Percentiles rank a stretch among this genome's conserved stretches.
phyloP scores from a whole-genome alignment of 192 early-diverging fungal species.

The Coemansia sp. region DNA sequence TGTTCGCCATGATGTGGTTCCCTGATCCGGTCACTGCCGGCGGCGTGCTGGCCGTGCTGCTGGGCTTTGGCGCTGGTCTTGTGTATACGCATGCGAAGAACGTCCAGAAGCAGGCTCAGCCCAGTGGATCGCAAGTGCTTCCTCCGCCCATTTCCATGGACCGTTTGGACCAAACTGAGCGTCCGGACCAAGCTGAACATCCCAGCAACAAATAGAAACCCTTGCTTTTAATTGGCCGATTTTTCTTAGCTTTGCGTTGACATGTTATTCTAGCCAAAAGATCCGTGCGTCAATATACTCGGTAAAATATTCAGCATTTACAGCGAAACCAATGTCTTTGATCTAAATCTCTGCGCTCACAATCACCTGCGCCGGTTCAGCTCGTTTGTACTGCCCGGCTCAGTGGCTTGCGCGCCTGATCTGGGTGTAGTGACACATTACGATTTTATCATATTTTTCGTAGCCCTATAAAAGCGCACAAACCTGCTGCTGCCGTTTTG shows the following conservation, averaged over 20 bases:
- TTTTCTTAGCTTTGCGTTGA: conserved; percentile 8
- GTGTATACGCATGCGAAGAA: conserved; percentile 76
- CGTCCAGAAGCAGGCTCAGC: conserved; percentile 56
- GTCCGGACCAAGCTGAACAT: neutral
- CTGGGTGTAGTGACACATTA: no score
- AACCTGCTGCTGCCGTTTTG: neutral
- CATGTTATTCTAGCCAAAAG: neutral
- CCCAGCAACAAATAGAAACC: conserved; percentile 23
- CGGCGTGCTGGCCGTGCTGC: conserved; percentile 79
- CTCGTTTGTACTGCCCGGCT: no score
- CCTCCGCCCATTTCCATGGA: conserved; percentile 54
- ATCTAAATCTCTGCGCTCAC: no score
- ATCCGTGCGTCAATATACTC: no score
- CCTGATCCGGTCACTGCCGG: conserved; percentile 80
- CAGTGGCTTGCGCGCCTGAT: no score
- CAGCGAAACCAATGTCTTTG: no score
- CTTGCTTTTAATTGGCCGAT: neutral
- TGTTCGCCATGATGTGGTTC: conserved; percentile 95
- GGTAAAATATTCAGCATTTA: no score
- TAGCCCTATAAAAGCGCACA: neutral
- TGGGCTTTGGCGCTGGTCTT: conserved; percentile 79
- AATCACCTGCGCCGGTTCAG: no score
- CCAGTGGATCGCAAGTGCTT: conserved; percentile 46
- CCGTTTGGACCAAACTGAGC: conserved; percentile 20
- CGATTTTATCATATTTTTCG: neutral